Evolutionary conservation across 805 yeast species (phyloP), one percentile per base, ranked within the genome.

Genomic region (Ascoidea rubescens): DNA sequence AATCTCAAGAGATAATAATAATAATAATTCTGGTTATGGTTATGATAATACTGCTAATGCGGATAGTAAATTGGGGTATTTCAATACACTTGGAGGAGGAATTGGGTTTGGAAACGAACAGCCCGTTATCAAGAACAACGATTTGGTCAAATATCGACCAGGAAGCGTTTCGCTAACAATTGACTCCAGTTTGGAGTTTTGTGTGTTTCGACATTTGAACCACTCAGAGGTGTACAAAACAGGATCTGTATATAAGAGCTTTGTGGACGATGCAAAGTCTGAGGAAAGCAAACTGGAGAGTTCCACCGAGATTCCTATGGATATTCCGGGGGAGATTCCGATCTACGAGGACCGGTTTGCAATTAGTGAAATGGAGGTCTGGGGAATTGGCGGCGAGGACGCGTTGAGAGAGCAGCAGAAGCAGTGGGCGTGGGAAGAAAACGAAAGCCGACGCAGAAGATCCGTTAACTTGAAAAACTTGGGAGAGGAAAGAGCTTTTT

Each of bases 381-480:
- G 93, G 90, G 98, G 98, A 0, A 77, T 88, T 53, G 98, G 97
- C 1, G 79, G 87, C 5, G 79, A 77, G 7, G 78, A 81, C 54
- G 95, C 87, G 57, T 67, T 89, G 48, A 82, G 76, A 33, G 90
- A 84, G 55, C 96, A 90, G 66, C 70, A 74, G 48, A 78, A 77
- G 59, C 76, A 77, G 54, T 85, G 96, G 93, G 89, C 83, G 59
- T 89, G 96, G 96, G 97, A 91, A 62, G 84, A 83, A 61, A 71
- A 79, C 49, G 96, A 88, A 62, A 95, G 95, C 0, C 76, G 80
- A 58, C 82, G 88, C 44, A 71, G 97, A 51, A 84, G 83, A 59
- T 72, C 77, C 32, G 76, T 89, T 2, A 87, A 89, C 60, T 57
- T 82, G 37, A 72, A 75, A 51, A 77, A 75, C 53, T 62, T 84